phyloP scores from a whole-genome alignment of 2,329 filamentous ascomycete species.

The Penicillium sp. region DNA sequence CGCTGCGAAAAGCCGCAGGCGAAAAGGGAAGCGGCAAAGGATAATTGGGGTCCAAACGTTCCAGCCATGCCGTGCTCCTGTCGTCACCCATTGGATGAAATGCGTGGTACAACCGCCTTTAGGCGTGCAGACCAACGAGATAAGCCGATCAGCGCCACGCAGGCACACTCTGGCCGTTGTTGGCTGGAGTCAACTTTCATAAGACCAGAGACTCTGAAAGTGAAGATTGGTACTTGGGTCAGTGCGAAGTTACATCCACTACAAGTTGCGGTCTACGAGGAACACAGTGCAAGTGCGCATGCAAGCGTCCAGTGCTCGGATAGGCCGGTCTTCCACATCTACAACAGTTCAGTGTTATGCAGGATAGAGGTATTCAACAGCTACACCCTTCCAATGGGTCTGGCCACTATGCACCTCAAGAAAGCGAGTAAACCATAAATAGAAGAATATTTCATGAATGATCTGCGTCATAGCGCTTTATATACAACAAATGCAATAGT shows the following conservation, averaged over 20 bases:
- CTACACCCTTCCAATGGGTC: background rate
- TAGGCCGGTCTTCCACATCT: background rate
- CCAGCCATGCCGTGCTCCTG: slow-evolving; percentile 13
- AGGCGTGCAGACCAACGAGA: background rate
- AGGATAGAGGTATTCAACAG: background rate
- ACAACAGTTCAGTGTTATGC: background rate
- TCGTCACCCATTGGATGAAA: slow-evolving; percentile 14
- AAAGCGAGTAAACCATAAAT: background rate
- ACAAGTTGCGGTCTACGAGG: background rate
- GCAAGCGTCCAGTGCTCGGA: background rate
- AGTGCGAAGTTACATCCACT: background rate
- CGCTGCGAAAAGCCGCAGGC: background rate
- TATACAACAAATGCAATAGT: slow-evolving; percentile 28
- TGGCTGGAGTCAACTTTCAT: background rate
- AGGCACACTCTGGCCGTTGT: background rate
- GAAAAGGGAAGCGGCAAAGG: background rate
- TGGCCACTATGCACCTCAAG: background rate
- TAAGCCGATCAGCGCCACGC: background rate
- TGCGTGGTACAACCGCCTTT: background rate
- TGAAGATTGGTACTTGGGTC: background rate
- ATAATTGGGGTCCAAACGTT: slow-evolving; percentile 1
- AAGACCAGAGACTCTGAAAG: background rate
- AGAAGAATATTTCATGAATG: slow-evolving; percentile 9
- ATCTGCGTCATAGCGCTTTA: slow-evolving; percentile 26
- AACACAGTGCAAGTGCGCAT: background rate